phyloP scores from a whole-genome alignment of 2,329 filamentous ascomycete species.

The Aspergillus eucalypticola region DNA sequence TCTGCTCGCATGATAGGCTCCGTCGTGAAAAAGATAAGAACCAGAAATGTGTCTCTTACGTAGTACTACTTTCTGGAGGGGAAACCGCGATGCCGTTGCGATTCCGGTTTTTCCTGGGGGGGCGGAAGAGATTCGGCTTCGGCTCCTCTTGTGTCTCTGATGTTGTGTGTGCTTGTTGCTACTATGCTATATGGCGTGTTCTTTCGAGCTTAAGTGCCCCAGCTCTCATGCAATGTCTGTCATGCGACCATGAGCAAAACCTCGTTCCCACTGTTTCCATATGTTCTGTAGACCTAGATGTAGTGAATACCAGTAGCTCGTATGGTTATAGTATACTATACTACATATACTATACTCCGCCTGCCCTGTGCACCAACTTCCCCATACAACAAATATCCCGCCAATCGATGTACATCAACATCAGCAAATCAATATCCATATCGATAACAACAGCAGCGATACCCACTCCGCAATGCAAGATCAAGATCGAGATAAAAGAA shows the following conservation, averaged over 20 bases:
- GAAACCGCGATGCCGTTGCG: slow-evolving; percentile 34
- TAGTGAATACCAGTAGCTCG: not conserved
- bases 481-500: not conserved
- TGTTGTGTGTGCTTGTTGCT: slow-evolving; percentile 26
- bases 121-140: slow-evolving; percentile 17
- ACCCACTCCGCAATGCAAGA: not conserved
- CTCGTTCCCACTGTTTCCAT: slow-evolving; percentile 25
- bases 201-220: slow-evolving; percentile 37
- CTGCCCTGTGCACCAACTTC: not conserved
- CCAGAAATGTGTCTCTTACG: slow-evolving; percentile 11
- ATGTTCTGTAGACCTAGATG: slow-evolving; percentile 5
- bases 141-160: slow-evolving; percentile 26
- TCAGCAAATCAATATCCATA: not conserved
- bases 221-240: slow-evolving; percentile 32
- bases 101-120: slow-evolving; percentile 28
- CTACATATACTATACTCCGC: not conserved
- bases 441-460: slow-evolving; percentile 4
- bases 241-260: slow-evolving; percentile 37
- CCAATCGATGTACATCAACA: not conserved
- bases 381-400: too few relatives aligned
- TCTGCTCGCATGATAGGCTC: slow-evolving; percentile 34
- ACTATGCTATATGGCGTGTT: slow-evolving; percentile 12
- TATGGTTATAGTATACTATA: not conserved
- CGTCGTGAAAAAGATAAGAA: slow-evolving; percentile 29
- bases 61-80: too few relatives aligned